Percentiles rank a stretch among this genome's conserved stretches.
Evolutionary conservation across 805 yeast species (phyloP).

Genomic region (Candida argentea): DNA sequence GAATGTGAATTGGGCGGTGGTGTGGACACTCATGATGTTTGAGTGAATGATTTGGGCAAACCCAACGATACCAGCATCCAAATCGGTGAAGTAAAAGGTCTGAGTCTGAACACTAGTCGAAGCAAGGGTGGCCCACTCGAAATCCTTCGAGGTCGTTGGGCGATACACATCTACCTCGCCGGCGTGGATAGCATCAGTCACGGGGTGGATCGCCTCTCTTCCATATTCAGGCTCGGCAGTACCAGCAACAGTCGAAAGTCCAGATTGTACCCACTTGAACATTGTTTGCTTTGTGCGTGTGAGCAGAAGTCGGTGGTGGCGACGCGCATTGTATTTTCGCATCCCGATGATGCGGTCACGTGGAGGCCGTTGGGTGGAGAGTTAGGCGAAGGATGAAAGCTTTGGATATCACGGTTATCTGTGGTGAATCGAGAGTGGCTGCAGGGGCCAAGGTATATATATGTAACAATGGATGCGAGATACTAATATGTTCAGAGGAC

Average conservation of each 20-base stretch:
- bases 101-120: constrained; percentile 93
- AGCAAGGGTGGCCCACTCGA: constrained; percentile 63
- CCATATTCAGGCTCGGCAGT: constrained; percentile 98
- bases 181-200: constrained; percentile 42
- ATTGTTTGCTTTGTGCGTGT: constrained; percentile 27
- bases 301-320: background rate
- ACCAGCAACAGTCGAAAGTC: constrained; percentile 91
- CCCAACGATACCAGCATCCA: constrained; percentile 57
- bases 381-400: too few relatives aligned
- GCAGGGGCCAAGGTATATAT: too few relatives aligned
- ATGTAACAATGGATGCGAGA: too few relatives aligned
- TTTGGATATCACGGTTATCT: too few relatives aligned
- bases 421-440: too few relatives aligned
- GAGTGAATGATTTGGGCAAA: constrained; percentile 95
- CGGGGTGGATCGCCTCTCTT: constrained; percentile 81
- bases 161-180: constrained; percentile 38
- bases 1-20: constrained; percentile 91
- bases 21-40: constrained; percentile 76
- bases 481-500: too few relatives aligned
- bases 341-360: too few relatives aligned
- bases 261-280: constrained; percentile 80
- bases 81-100: constrained; percentile 73
- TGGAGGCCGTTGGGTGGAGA: too few relatives aligned
- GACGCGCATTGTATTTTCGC: background rate
- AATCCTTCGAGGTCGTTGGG: constrained; percentile 54